These are phyloP conservation scores for Antarctomyces pellizariae DNA, from an alignment of 495 filamentous ascomycete species.

Conservation along the genomic window DNA sequence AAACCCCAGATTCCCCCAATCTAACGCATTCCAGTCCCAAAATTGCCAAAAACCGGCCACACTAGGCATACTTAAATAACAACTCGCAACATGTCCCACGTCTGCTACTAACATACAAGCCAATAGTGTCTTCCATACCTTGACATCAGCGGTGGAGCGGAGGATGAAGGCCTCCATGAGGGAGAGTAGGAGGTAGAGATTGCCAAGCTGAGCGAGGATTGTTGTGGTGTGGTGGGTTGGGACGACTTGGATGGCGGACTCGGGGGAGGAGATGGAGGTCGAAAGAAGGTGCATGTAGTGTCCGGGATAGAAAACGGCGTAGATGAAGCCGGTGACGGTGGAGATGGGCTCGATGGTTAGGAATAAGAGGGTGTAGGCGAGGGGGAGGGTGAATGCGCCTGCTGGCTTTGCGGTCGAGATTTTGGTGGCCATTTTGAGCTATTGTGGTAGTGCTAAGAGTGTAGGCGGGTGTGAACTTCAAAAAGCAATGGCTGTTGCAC, in stretches of 20 bases:
- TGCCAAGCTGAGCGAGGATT: constrained; percentile 35
- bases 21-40: constrained; percentile 34
- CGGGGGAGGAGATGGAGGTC: constrained; percentile 24
- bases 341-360: constrained; percentile 40
- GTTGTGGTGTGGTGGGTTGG: constrained; percentile 23
- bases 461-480: no score
- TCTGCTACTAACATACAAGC: constrained; percentile 39
- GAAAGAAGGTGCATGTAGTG: constrained; percentile 34
- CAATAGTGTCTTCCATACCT: constrained; percentile 39
- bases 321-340: constrained; percentile 41
- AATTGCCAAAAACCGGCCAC: constrained; percentile 4
- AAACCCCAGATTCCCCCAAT: constrained; percentile 38
- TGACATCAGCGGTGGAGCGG: constrained; percentile 32
- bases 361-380: constrained; percentile 36
- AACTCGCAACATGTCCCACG: constrained; percentile 46
- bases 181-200: constrained; percentile 41
- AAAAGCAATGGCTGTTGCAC: no score
- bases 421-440: no score
- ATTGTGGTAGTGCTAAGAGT: no score
- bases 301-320: constrained; percentile 29
- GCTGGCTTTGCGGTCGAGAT: background rate
- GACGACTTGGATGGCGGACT: constrained; percentile 7
- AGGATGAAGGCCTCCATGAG: constrained; percentile 46
- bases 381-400: constrained; percentile 14
- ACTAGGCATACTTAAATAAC: no score